Percentiles rank a stretch among this genome's conserved stretches.
Conservation (phyloP, 257 asterid species). For the Solanum sejunctum region DNA sequence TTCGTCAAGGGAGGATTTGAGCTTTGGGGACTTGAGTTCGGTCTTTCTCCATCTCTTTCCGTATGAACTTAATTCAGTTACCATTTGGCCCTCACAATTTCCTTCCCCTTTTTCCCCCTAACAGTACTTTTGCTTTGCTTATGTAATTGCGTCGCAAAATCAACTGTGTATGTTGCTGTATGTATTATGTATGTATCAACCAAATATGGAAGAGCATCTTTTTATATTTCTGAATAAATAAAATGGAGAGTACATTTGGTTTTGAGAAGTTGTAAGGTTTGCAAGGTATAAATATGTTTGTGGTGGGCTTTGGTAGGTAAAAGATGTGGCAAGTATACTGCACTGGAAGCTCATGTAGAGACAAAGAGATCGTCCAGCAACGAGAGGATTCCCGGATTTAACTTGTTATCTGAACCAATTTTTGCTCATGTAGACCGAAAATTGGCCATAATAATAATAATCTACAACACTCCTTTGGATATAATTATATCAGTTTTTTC, state of each 20-base stretch:
- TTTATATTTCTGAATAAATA: not conserved
- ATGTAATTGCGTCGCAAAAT: not conserved
- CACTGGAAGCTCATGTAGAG: constrained; percentile 63
- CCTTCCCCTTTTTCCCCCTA: not conserved
- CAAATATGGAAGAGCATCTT: not conserved
- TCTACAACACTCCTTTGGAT: not conserved
- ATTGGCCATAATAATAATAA: not conserved
- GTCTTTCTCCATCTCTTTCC: constrained; percentile 61
- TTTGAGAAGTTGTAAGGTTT: not conserved
- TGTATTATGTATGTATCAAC: not conserved
- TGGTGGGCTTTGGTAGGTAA: constrained; percentile 37
- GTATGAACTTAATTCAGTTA: constrained; percentile 41
- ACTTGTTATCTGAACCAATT: not conserved
- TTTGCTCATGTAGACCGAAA: not conserved
- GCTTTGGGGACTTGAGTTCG: constrained; percentile 87
- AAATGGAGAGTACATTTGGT: not conserved
- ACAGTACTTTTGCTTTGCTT: not conserved
- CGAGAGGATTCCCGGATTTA: not conserved
- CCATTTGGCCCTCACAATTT: not conserved
- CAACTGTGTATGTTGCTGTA: not conserved
- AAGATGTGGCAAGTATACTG: constrained; percentile 64
- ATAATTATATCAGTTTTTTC: not conserved
- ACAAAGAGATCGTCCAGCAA: constrained; percentile 21
- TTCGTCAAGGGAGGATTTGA: constrained; percentile 74
- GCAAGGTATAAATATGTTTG: constrained; percentile 1